Percentiles rank a stretch among this genome's conserved stretches.
These are phyloP conservation scores for Piper betle DNA, from an alignment of 164 flowering plant species.

Conservation along the genomic window DNA sequence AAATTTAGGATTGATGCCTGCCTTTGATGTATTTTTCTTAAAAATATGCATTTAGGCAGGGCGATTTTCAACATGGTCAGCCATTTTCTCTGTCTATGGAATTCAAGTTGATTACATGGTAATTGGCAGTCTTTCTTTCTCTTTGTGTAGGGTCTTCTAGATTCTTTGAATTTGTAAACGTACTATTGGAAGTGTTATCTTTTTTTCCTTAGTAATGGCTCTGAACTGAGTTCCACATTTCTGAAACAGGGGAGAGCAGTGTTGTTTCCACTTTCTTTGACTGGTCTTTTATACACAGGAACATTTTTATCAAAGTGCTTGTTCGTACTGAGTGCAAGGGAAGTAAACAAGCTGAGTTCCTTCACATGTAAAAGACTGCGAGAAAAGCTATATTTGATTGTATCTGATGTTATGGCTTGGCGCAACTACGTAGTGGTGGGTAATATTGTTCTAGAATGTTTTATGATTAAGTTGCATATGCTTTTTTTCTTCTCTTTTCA, in stretches of 20 bases:
- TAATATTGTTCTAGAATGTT: slow-evolving; percentile 5
- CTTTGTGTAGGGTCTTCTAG: neutral
- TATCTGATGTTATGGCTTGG: slow-evolving; percentile 56
- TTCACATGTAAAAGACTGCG: slow-evolving; percentile 9
- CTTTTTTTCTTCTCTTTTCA: no score
- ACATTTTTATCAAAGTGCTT: slow-evolving; percentile 37
- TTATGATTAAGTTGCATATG: neutral
- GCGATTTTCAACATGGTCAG: slow-evolving; percentile 21
- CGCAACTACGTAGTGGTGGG: slow-evolving; percentile 79
- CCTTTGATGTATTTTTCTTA: neutral
- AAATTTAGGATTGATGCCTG: neutral
- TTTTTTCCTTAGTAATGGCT: neutral
- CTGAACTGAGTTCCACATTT: slow-evolving; percentile 44
- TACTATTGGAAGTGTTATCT: no score
- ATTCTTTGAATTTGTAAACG: neutral
- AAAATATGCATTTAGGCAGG: neutral
- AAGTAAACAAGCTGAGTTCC: slow-evolving; percentile 16
- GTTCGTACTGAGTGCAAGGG: slow-evolving; percentile 28
- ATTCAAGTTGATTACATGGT: slow-evolving; percentile 67
- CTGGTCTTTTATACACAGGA: slow-evolving; percentile 75
- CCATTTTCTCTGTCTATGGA: slow-evolving; percentile 41
- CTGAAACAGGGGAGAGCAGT: slow-evolving; percentile 91
- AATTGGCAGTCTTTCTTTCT: slow-evolving; percentile 1
- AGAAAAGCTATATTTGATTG: slow-evolving; percentile 16
- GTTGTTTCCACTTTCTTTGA: slow-evolving; percentile 60